Percentiles rank a stretch among this genome's conserved stretches.
These are phyloP conservation scores for Jaapia argillacea DNA, from an alignment of 768 basidiomycete species.

Conservation along the genomic window DNA sequence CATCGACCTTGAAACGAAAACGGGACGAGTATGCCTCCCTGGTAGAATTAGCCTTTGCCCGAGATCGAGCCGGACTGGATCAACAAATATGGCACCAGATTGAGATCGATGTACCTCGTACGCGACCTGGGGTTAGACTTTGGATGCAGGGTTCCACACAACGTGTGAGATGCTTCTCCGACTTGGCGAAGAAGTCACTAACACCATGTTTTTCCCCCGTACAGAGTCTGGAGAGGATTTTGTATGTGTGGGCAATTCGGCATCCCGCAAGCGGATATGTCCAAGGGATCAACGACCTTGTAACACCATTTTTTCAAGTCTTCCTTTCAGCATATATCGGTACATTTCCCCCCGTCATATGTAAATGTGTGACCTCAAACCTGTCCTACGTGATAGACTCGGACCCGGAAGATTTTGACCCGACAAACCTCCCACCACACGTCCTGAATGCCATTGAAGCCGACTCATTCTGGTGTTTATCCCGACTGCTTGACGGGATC, in stretches of 20 bases:
- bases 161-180: conserved; percentile 40
- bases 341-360: conserved; percentile 22
- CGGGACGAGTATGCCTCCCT: conserved; percentile 86
- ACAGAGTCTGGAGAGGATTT: conserved; percentile 86
- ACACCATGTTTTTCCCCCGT: conserved; percentile 5
- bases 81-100: conserved; percentile 99
- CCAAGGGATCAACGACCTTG: conserved; percentile 98
- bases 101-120: conserved; percentile 95
- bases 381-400: conserved; percentile 42
- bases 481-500: conserved; percentile 90
- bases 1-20: conserved; percentile 76
- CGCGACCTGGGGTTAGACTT: conserved; percentile 79
- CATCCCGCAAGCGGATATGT: conserved; percentile 99
- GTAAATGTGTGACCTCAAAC: background rate
- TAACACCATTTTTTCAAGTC: conserved; percentile 95
- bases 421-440: conserved; percentile 55
- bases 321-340: conserved; percentile 94
- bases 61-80: conserved; percentile 79
- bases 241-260: conserved; percentile 98
- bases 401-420: conserved; percentile 86
- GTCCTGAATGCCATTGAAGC: conserved; percentile 86
- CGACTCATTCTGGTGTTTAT: conserved; percentile 97
- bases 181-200: background rate
- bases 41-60: conserved; percentile 82
- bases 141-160: conserved; percentile 93